Base-by-base conservation (phyloP, 352 stramenopile genomes). In the Pythium dissimile region DNA sequence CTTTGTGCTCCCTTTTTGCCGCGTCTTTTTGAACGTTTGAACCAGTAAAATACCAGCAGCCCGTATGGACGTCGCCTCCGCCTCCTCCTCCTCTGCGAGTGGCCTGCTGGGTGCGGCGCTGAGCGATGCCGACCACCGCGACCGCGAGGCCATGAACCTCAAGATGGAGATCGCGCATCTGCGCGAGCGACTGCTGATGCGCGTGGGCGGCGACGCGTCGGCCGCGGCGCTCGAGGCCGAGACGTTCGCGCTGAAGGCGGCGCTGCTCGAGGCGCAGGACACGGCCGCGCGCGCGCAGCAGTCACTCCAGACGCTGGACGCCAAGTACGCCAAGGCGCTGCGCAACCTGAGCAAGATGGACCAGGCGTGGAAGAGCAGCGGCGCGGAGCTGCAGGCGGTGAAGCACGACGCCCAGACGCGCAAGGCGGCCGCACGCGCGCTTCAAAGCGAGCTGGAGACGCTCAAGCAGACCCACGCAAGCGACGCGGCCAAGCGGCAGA, bases 141-240 rank as follows among this genome's bases (percentile, higher is more conserved):
- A 88, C 52, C 78, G 84, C 42, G 76, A 92, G 56, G 41, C 84
- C 26, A 88, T 94, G 78, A 86, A 90, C 71, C 73, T 92, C 39
- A 94, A 94, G 68, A 91, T 94, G 58, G 82, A 94, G 71, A 67
- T 85, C 34, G 73, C 84, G 39, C 80, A 92, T 54, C 54, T 94
- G 52, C 78, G 82, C 24, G 77, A 86, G 60, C 77, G 84, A 2
- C 69, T 94, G 43, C 67, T 76, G 20, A 55, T 82, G 59, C 80
- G 84, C 46, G 80, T 92, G 49, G 84, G 84, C 49, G 84, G 84
- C 44, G 79, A 92, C 59, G 71, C 78, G 54, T 88, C 69, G 21
- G 81, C 84, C 12, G 75, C 75, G 24, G 80, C 92, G 65, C 74
- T 94, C 26, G 84, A 94, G 58, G 79, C 77, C 38, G 84, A 94